A percentile compares a stretch with the other conserved stretches of the same genome.
phyloP scores from a whole-genome alignment of 1,284 basidiomycete species.

The Ceratobasidium sp. region DNA sequence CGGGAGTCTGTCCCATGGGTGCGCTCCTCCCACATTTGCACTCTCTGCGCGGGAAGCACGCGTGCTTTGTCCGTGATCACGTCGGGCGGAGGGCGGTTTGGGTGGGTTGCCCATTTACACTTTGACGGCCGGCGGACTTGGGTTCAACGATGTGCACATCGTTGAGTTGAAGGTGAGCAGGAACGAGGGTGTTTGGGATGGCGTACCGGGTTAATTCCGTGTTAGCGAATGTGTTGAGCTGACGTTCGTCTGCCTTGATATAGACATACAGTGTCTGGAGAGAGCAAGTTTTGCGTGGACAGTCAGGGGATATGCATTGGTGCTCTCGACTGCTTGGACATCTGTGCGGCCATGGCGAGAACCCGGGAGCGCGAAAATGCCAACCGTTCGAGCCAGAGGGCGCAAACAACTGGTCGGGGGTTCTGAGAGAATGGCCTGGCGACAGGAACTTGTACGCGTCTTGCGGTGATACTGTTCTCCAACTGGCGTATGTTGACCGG shows the following conservation, averaged over 20 bases:
- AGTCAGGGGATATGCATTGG: neutral
- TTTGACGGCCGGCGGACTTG: no score
- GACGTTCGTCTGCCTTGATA: neutral
- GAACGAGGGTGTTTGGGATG: neutral
- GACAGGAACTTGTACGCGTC: neutral
- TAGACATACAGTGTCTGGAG: neutral
- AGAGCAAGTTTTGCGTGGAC: neutral
- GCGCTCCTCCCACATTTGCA: neutral
- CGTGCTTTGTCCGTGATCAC: constrained; percentile 6
- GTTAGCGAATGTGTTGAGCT: neutral
- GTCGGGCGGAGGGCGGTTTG: constrained; percentile 1
- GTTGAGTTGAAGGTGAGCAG: neutral
- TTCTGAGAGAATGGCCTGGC: neutral
- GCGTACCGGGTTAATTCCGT: neutral
- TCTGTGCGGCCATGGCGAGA: neutral
- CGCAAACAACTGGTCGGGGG: neutral
- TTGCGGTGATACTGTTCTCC: neutral
- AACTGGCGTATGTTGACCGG: constrained; percentile 2
- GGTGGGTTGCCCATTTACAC: no score
- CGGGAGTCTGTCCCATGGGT: neutral
- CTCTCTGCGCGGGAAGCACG: neutral
- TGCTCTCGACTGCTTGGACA: neutral
- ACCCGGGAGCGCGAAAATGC: neutral
- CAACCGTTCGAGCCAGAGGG: neutral
- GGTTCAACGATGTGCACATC: constrained; percentile 7